Evolutionary conservation across 306 rosid species (phyloP), one percentile per base, ranked within the genome.

Genomic region (Cicer arietinum): DNA sequence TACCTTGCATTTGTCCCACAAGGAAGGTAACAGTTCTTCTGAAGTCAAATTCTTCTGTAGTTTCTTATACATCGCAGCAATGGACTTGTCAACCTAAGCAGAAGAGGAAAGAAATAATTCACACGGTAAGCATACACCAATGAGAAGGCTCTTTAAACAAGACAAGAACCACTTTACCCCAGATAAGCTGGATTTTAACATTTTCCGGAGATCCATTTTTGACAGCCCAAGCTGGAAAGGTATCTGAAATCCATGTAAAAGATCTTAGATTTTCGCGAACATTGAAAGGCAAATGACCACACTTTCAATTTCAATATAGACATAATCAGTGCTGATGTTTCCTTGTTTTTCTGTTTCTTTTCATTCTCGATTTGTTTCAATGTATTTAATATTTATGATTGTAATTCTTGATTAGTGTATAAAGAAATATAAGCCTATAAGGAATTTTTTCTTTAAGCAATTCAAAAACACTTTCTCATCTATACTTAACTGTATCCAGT

Each of bases 1-100:
- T 84, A 92, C 99, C 97, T 94, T 94, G 97, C 99, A 94, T 75
- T 94, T 94, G 78, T 94, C 97, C 99, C 99, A 94, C 76, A 94
- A 82, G 74, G 99, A 94, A 65, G 99, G 97, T 79, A 94, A 79
- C 47, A 94, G 81, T 80, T 94, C 96, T 83, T 94, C 99, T 3
- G 95, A 92, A 14, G 97, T 92, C 87, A 94, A 86, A 80, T 94
- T 92, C 88, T 92, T 94, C 80, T 94, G 99, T 82, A 92, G 88
- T 86, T 85, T 94, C 92, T 92, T 94, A 58, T 87, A 92, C 99
- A 94, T 94, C 0, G 87, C 84, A 68, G 80, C 59, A 74, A 94
- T 86, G 67, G 92, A 88, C 85, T 92, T 94, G 85, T 94, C 99
- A 80, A 92, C 91, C 99, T 94, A 76, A 37, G 58, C 14, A 47